Evolutionary conservation across 2,329 filamentous ascomycete species (phyloP).

Genomic region (Fusarium redolens): DNA sequence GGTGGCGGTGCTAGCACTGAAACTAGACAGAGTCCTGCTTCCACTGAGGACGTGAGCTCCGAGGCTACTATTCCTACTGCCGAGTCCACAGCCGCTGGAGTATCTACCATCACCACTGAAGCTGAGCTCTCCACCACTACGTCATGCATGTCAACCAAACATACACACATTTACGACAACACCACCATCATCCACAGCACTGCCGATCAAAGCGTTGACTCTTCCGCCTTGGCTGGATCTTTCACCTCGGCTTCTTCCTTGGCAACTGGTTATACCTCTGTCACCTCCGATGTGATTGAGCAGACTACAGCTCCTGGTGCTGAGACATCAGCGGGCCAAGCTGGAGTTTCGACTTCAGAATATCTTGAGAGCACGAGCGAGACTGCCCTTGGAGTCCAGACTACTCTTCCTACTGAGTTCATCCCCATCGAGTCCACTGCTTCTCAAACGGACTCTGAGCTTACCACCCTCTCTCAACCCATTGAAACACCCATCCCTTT

Average conservation of each 20-base stretch:
- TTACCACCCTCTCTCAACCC: not conserved
- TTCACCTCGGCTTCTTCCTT: conserved; percentile 9
- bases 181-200: conserved; percentile 27
- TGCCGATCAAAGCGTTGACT: not conserved
- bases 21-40: conserved; percentile 3
- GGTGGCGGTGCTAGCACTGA: not conserved
- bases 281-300: not conserved
- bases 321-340: conserved; percentile 1
- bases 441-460: not conserved
- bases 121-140: conserved; percentile 15
- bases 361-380: not conserved
- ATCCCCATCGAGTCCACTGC: not conserved
- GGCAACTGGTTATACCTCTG: not conserved
- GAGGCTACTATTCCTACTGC: not conserved
- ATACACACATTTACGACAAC: conserved; percentile 34
- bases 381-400: not conserved
- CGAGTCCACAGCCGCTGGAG: not conserved
- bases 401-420: conserved; percentile 2
- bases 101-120: not conserved
- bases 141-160: conserved; percentile 7
- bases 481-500: not conserved
- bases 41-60: not conserved
- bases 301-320: not conserved
- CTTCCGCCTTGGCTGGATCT: conserved; percentile 15
- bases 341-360: not conserved